phyloP scores from a whole-genome alignment of 495 filamentous ascomycete genomes.

The Clavariopsis aquatica region DNA sequence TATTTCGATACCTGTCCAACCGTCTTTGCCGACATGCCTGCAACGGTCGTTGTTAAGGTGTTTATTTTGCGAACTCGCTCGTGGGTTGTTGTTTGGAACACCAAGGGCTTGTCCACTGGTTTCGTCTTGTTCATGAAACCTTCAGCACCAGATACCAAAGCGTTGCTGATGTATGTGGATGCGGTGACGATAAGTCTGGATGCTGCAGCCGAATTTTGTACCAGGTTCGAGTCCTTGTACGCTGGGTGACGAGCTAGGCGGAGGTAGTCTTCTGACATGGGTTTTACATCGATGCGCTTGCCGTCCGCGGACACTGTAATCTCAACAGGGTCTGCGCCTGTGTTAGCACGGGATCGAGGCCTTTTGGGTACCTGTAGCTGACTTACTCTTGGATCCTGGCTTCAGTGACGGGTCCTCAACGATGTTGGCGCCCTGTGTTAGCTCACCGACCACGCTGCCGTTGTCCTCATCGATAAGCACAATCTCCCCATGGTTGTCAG shows the following conservation, averaged over 20 bases:
- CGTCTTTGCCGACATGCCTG: slow-evolving; percentile 77
- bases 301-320: slow-evolving; percentile 79
- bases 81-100: slow-evolving; percentile 84
- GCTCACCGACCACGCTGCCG: slow-evolving; percentile 87
- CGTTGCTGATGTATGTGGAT: slow-evolving; percentile 73
- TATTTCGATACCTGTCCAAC: slow-evolving; percentile 76
- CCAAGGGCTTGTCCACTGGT: slow-evolving; percentile 74
- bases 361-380: not conserved
- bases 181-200: slow-evolving; percentile 91
- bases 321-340: slow-evolving; percentile 77
- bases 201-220: slow-evolving; percentile 85
- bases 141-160: slow-evolving; percentile 73
- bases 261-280: slow-evolving; percentile 77
- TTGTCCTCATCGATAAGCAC: slow-evolving; percentile 96
- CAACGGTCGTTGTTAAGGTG: slow-evolving; percentile 72
- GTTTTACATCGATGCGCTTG: slow-evolving; percentile 69
- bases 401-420: slow-evolving; percentile 72
- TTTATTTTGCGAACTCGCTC: slow-evolving; percentile 82
- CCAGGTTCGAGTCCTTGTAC: slow-evolving; percentile 81
- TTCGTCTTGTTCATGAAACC: slow-evolving; percentile 76
- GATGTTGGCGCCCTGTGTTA: slow-evolving; percentile 78
- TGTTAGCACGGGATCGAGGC: slow-evolving; percentile 26
- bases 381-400: slow-evolving; percentile 82
- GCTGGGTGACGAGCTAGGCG: slow-evolving; percentile 81
- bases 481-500: slow-evolving; percentile 63